Base-by-base conservation (phyloP, 2,329 filamentous ascomycete species). In the Sarocladium strictum region DNA sequence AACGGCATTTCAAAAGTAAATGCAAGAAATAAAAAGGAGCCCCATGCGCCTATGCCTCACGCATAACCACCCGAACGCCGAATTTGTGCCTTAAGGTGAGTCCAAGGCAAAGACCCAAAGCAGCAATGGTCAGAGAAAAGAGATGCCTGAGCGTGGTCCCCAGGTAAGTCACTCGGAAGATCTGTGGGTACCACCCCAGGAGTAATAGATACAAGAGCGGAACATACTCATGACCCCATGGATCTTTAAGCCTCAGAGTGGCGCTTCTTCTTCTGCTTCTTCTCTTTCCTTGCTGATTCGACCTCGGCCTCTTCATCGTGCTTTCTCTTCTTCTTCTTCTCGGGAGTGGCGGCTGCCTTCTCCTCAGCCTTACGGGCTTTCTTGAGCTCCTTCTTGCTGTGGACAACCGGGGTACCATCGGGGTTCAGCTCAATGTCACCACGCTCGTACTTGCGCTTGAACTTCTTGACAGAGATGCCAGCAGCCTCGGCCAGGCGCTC, bases 321-420 rank as follows among this genome's bases (percentile, higher is more conserved):
- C 80, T 90, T 89, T 24, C 55, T 40, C 81, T 90, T 90, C 70
- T 79, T 80, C 63, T 72, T 65, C 43, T 59, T 63, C 53, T 79
- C 79, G 54, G 66, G 67, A 2, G 79, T 75, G 54, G 72, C 70
- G 54, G 71, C 67, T 26, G 69, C 65, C 57, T 73, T 72, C 66
- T 82, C 74, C 58, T 77, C 81, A 17, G 69, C 71, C 73, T 86
- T 87, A 72, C 81, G 83, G 56, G 79, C 73, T 76, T 88, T 87
- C 79, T 89, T 89, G 64, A 86, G 69, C 47, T 89, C 85, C 74
- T 89, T 90, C 78, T 90, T 90, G 76, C 83, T 88, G 63, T 85
- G 71, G 3, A 88, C 76, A 61, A 81, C 77, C 38, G 87, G 83
- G 53, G 78, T 84, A 55, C 87, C 87, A 58, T 87, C 81, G 12